Evolutionary conservation across 108 stramenopile species (phyloP).

Genomic region (Nannochloropsis gaditana): DNA sequence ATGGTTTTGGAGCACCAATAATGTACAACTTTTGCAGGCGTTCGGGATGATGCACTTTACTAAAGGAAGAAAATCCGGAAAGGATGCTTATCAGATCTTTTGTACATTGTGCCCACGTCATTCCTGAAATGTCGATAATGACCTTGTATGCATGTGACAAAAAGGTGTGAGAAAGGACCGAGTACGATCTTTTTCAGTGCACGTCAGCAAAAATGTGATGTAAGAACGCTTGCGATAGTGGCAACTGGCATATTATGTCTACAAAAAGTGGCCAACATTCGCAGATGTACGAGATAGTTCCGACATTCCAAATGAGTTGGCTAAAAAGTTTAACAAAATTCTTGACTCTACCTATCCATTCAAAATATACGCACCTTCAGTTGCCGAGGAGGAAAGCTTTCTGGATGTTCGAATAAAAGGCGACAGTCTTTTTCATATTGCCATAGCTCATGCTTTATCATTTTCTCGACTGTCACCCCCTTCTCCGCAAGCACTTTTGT

Average conservation of each 20-base stretch:
- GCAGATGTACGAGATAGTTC: too few species aligned
- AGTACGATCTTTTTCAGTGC: too few species aligned
- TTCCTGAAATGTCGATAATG: background rate
- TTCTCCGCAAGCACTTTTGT: background rate
- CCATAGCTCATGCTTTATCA: background rate
- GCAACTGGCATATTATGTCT: too few species aligned
- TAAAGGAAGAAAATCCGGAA: background rate
- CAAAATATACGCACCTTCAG: background rate
- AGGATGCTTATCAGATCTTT: background rate
- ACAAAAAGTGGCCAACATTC: too few species aligned
- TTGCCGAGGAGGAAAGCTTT: background rate
- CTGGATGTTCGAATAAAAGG: background rate
- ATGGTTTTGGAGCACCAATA: background rate
- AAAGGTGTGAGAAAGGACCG: too few species aligned
- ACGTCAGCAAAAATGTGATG: too few species aligned
- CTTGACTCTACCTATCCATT: too few species aligned
- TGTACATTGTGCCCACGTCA: background rate
- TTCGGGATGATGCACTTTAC: background rate
- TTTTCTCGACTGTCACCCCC: slow-evolving; percentile 4
- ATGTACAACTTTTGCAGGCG: background rate
- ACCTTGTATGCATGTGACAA: background rate
- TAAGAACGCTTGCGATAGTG: too few species aligned
- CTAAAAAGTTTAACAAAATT: too few species aligned
- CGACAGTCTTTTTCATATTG: background rate
- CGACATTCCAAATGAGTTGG: too few species aligned